Evolutionary conservation across 441 rosid genomes (phyloP).

Genomic region (Flueggea neowawraea): DNA sequence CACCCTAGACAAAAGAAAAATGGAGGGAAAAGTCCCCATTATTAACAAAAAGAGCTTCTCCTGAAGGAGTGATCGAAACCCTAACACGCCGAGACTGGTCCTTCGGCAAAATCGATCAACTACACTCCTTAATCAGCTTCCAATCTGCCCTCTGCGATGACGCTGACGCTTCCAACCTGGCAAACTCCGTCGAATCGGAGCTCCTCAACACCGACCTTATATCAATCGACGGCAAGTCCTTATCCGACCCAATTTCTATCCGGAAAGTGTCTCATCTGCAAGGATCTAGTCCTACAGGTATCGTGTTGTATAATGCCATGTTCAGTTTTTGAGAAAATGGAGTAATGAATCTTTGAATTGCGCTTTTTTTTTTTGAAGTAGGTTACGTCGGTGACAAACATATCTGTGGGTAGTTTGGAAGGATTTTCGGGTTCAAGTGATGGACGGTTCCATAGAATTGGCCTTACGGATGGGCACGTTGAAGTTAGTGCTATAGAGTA

Average conservation of each 20-base stretch:
- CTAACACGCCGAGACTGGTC: constrained; percentile 74
- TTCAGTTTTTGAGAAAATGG: too few relatives aligned
- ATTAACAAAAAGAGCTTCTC: not conserved
- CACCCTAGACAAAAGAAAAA: too few relatives aligned
- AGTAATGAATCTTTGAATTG: too few relatives aligned
- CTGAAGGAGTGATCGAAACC: constrained; percentile 42
- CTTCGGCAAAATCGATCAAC: constrained; percentile 38
- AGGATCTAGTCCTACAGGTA: constrained; percentile 87
- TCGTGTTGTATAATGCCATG: not conserved
- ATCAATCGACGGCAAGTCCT: constrained; percentile 60
- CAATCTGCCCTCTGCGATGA: constrained; percentile 47
- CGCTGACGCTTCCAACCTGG: constrained; percentile 28
- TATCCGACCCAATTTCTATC: constrained; percentile 44
- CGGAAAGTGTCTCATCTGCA: constrained; percentile 53
- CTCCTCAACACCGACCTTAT: constrained; percentile 71
- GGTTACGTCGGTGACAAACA: constrained; percentile 70
- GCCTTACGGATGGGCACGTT: constrained; percentile 67
- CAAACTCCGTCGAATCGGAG: constrained; percentile 64
- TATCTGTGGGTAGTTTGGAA: constrained; percentile 63
- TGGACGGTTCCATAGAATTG: constrained; percentile 48
- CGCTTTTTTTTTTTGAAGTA: constrained; percentile 11
- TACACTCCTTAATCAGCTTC: constrained; percentile 33
- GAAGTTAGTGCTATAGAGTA: constrained; percentile 79
- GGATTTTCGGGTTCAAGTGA: constrained; percentile 42
- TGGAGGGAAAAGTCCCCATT: too few relatives aligned